Conservation (phyloP, 164 flowering plant genomes). For the Vitis amurensis region DNA sequence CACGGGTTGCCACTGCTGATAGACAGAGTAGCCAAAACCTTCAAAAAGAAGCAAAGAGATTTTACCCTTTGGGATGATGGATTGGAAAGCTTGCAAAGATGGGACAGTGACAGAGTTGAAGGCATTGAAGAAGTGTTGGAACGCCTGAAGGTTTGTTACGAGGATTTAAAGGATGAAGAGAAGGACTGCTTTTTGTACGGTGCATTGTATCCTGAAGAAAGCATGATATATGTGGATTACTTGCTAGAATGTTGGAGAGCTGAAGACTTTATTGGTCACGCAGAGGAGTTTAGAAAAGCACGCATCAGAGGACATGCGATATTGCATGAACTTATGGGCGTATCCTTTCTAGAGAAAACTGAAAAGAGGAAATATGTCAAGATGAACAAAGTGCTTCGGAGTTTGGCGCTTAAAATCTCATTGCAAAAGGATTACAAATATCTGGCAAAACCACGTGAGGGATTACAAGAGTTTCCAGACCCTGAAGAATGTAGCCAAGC, state of each 20-base stretch:
- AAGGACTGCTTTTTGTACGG: no score
- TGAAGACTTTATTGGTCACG: slow-evolving; percentile 13
- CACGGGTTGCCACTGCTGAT: no score
- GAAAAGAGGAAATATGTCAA: slow-evolving; percentile 5
- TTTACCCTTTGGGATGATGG: no score
- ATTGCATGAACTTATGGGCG: slow-evolving; percentile 11
- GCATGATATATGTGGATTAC: not conserved
- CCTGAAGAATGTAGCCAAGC: slow-evolving; percentile 14
- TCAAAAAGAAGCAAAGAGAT: no score
- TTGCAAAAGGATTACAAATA: not conserved
- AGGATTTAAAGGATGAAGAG: no score
- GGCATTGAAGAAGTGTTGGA: no score
- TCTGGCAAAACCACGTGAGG: slow-evolving; percentile 14
- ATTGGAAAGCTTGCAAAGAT: no score
- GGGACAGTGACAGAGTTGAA: no score
- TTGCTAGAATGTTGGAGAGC: slow-evolving; percentile 26
- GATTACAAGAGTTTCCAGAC: not conserved
- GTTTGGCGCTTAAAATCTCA: slow-evolving; percentile 15
- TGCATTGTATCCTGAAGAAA: slow-evolving; percentile 20
- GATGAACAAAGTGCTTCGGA: slow-evolving; percentile 22
- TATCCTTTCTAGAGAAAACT: slow-evolving; percentile 19
- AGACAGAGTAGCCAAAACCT: no score
- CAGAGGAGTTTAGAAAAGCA: not conserved
- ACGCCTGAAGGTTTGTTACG: no score
- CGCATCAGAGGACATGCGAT: slow-evolving; percentile 12